These are phyloP conservation scores for Diacronema lutheri DNA, from an alignment of 78 protist genomes.

Conservation along the genomic window DNA sequence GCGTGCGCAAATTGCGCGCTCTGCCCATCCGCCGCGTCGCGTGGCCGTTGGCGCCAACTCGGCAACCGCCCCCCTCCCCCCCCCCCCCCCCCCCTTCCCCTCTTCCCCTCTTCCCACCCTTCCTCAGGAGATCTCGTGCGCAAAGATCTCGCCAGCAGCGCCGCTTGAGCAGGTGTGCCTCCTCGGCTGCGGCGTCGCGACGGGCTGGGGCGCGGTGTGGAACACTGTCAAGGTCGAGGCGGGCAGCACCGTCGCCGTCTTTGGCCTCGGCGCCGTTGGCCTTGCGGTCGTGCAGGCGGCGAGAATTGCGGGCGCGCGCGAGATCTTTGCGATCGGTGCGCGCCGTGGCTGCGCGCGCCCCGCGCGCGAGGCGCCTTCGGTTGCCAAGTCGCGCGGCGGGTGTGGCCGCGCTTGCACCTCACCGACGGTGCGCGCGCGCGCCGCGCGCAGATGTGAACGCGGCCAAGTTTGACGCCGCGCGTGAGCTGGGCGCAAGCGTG, in stretches of 20 bases:
- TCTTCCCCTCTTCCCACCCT: not conserved
- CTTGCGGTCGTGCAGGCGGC: not conserved
- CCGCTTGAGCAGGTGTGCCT: not conserved
- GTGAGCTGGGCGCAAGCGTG: not conserved
- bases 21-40: no score
- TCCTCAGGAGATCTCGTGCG: not conserved
- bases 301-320: not conserved
- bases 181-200: not conserved
- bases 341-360: no score
- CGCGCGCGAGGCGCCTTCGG: no score
- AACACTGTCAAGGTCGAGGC: not conserved
- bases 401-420: no score
- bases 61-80: not conserved
- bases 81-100: not conserved
- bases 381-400: no score
- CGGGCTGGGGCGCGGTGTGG: constrained; percentile 1
- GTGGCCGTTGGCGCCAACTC: no score
- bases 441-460: not conserved
- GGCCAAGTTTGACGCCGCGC: not conserved
- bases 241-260: not conserved
- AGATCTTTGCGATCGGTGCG: not conserved
- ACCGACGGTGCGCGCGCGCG: no score
- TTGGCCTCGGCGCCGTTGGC: not conserved
- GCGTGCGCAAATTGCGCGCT: no score
- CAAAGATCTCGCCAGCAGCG: not conserved